These are phyloP conservation scores for Celoporthe dispersa DNA, from an alignment of 2,329 filamentous ascomycete genomes.

Conservation along the genomic window DNA sequence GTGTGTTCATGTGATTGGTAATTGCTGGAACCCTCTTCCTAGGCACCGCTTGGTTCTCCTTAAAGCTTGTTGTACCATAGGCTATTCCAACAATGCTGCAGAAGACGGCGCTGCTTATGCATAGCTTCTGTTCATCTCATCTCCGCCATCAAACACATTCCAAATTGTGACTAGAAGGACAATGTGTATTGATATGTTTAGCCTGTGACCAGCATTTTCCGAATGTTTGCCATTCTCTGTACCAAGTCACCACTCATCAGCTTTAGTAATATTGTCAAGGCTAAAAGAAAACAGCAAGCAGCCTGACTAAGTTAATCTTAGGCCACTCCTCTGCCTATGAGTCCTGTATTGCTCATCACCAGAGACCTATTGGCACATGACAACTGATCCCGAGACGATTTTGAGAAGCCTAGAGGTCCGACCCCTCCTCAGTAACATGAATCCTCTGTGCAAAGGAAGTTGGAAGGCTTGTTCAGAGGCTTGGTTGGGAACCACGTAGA, in stretches of 20 bases:
- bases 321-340: neutral
- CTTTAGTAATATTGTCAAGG: neutral
- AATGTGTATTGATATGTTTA: neutral
- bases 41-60: too few relatives aligned
- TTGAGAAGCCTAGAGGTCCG: neutral
- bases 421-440: too few relatives aligned
- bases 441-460: neutral
- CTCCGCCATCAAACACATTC: too few relatives aligned
- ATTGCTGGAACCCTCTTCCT: too few relatives aligned
- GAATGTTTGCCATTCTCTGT: neutral
- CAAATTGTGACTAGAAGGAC: too few relatives aligned
- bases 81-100: too few relatives aligned
- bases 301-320: neutral
- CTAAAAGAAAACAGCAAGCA: neutral
- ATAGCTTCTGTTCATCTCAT: too few relatives aligned
- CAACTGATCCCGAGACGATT: neutral
- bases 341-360: neutral
- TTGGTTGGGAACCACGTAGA: too few relatives aligned
- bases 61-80: too few relatives aligned
- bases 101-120: too few relatives aligned
- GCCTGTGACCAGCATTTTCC: neutral
- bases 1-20: too few relatives aligned
- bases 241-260: neutral
- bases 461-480: neutral
- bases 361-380: neutral